These are phyloP conservation scores for Cercophora scortea DNA, from an alignment of 495 filamentous ascomycete genomes.

Conservation along the genomic window DNA sequence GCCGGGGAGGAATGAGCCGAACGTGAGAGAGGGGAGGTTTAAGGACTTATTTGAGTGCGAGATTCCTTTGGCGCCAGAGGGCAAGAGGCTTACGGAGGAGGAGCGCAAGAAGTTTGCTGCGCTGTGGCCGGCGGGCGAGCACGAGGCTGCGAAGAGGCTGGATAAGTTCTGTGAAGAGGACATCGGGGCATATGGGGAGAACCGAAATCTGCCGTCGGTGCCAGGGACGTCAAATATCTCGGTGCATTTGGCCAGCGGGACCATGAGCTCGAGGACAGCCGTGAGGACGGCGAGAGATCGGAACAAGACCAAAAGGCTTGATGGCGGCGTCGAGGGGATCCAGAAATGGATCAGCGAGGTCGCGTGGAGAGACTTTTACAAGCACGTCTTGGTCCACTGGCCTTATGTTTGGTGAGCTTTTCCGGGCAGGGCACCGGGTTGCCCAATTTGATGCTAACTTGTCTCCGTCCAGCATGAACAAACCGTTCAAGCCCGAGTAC, in stretches of 20 bases:
- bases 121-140: constrained; percentile 76
- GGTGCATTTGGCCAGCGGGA: constrained; percentile 70
- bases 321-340: constrained; percentile 61
- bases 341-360: constrained; percentile 78
- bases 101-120: constrained; percentile 48
- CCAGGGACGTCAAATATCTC: constrained; percentile 66
- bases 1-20: constrained; percentile 53
- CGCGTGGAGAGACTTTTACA: constrained; percentile 91
- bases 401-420: constrained; percentile 70
- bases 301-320: constrained; percentile 62
- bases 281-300: constrained; percentile 55
- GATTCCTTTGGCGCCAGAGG: constrained; percentile 57
- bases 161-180: constrained; percentile 63
- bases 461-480: constrained; percentile 63
- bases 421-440: too few species aligned
- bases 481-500: constrained; percentile 84
- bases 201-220: constrained; percentile 52
- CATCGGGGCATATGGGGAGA: constrained; percentile 50
- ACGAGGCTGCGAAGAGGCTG: constrained; percentile 60
- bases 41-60: constrained; percentile 51
- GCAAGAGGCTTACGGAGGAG: constrained; percentile 52
- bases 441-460: neutral
- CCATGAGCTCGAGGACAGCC: constrained; percentile 69
- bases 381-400: constrained; percentile 79
- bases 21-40: constrained; percentile 42